phyloP scores from a whole-genome alignment of 2,329 filamentous ascomycete species.

The Zopfia rhizophila region DNA sequence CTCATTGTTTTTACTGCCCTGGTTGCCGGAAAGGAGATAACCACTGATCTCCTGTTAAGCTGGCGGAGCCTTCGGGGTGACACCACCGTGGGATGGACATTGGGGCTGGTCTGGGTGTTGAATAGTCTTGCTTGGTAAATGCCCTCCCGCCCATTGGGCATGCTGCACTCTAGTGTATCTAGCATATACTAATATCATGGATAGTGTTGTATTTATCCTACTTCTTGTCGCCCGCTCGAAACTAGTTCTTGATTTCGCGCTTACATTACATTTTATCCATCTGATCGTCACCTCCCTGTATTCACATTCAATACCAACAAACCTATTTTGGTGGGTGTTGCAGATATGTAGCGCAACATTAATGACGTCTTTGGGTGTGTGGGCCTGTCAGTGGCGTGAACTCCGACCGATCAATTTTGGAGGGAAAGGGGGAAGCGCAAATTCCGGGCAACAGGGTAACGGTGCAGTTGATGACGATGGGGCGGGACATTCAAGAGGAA shows the following conservation, averaged over 20 bases:
- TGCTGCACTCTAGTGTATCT: not conserved
- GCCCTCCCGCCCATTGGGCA: not conserved
- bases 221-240: constrained; percentile 88
- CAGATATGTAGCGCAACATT: constrained; percentile 69
- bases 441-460: constrained; percentile 26
- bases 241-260: constrained; percentile 91
- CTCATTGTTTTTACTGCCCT: constrained; percentile 75
- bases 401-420: constrained; percentile 89
- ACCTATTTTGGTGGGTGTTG: constrained; percentile 87
- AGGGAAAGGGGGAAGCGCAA: constrained; percentile 56
- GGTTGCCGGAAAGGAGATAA: constrained; percentile 70
- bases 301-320: constrained; percentile 77
- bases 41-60: constrained; percentile 68
- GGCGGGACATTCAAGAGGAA: constrained; percentile 51
- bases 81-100: constrained; percentile 75
- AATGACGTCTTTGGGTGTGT: constrained; percentile 80
- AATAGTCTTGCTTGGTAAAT: constrained; percentile 72
- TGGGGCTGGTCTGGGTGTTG: constrained; percentile 74
- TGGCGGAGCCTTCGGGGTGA: constrained; percentile 74
- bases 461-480: constrained; percentile 43
- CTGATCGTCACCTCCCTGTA: constrained; percentile 82
- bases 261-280: constrained; percentile 88
- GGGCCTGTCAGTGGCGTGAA: constrained; percentile 92
- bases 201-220: constrained; percentile 83
- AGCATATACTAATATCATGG: constrained; percentile 23